Evolutionary conservation across 331 rosid genomes (phyloP), one percentile per base, ranked within the genome.

Genomic region (Saraca asoca): DNA sequence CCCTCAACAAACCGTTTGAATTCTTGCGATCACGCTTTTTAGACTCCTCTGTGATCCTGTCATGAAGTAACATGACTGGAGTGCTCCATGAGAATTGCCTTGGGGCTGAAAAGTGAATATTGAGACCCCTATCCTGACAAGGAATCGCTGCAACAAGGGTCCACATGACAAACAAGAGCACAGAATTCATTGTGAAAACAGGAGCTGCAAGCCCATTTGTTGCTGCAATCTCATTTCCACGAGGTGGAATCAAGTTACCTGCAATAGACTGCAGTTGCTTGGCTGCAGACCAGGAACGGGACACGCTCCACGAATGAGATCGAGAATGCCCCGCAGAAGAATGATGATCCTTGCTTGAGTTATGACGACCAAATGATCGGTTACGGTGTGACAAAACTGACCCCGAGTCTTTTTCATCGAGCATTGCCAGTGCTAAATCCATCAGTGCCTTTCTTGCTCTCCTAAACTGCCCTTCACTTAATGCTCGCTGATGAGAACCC

Each of bases 251-350:
- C 75, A 93, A 75, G 85, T 84, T 88, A 75, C 15, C 80, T 31
- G 93, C 91, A 60, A 93, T 90, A 35, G 90, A 88, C 59, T 90
- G 95, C 51, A 90, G 86, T 80, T 90, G 97, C 85, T 85, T 85
- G 45, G 91, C 81, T 49, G 98, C 98, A 9, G 98, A 93, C 98
- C 97, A 93, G 43, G 96, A 73, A 0, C 85, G 80, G 0, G 98
- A 93, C 19, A 86, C 85, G 11, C 95, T 90, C 97, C 98, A 93
- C 0, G 98, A 93, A 66, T 74, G 95, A 16, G 98, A 93, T 14
- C 98, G 89, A 51, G 91, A 84, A 82, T 93, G 98, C 57, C 84
- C 85, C 2, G 86, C 19, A 0, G 89, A 79, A 38, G 73, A 78
- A 11, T 66, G 72, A 15, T 69, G 68, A 72, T 82, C 93, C 83